A percentile compares a stretch with the other conserved stretches of the same genome.
Evolutionary conservation across 176 grass and related monocot species (phyloP).

Genomic region (Guadua angustifolia): DNA sequence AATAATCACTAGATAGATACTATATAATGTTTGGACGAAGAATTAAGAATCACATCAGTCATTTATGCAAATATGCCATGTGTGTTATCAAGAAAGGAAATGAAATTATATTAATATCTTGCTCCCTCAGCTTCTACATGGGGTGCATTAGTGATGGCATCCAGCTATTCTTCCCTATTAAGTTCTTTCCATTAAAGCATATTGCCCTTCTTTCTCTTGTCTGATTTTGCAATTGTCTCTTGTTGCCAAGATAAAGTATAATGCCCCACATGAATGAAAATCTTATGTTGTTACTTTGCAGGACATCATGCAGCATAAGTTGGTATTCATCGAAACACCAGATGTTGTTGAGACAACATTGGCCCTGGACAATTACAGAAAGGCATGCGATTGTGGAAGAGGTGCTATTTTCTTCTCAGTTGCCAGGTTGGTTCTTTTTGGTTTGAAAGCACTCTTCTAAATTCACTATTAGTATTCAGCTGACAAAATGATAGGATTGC

Average conservation of each 20-base stretch:
- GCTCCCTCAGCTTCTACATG: background rate
- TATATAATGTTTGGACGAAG: slow-evolving; percentile 6
- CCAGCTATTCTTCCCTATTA: background rate
- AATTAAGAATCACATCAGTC: background rate
- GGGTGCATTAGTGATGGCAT: background rate
- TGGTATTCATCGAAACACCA: slow-evolving; percentile 99
- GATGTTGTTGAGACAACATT: slow-evolving; percentile 98
- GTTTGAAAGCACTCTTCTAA: slow-evolving; percentile 29
- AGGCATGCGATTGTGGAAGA: slow-evolving; percentile 92
- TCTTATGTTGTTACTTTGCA: slow-evolving; percentile 51
- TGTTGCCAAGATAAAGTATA: background rate
- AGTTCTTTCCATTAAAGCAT: background rate
- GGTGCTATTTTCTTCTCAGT: slow-evolving; percentile 96
- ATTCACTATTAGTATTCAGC: background rate
- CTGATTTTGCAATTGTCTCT: background rate
- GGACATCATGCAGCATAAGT: slow-evolving; percentile 98
- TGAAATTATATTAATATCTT: background rate
- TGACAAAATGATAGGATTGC: background rate
- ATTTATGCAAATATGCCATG: background rate
- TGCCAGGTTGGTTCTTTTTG: slow-evolving; percentile 64
- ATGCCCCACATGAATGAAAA: background rate
- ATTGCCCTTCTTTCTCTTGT: slow-evolving; percentile 25
- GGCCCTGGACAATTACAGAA: slow-evolving; percentile 98
- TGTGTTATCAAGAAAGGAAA: slow-evolving; percentile 1
- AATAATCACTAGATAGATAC: background rate